These are phyloP conservation scores for Forsythia viridissima DNA, from an alignment of 257 asterid genomes.

Conservation along the genomic window DNA sequence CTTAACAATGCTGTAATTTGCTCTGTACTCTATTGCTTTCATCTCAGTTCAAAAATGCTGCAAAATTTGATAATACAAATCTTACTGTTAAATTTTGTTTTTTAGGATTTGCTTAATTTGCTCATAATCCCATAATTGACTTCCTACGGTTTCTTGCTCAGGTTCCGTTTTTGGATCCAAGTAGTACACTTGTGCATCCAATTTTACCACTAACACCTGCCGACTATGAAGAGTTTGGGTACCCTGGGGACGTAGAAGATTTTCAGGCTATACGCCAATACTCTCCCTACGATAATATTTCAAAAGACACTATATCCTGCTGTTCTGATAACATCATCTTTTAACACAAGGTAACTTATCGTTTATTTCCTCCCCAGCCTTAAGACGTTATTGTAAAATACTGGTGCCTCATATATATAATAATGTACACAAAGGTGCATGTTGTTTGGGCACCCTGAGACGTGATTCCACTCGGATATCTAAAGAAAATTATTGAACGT, in stretches of 20 bases:
- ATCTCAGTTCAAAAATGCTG: conserved; percentile 14
- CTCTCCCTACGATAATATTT: conserved; percentile 89
- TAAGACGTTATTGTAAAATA: too few species aligned
- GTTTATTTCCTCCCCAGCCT: not conserved
- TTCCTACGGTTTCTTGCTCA: conserved; percentile 23
- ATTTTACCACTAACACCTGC: conserved; percentile 70
- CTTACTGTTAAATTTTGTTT: not conserved
- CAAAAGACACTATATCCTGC: conserved; percentile 67
- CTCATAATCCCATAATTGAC: not conserved
- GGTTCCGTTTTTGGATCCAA: conserved; percentile 94
- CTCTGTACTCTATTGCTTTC: not conserved
- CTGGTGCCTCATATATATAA: too few species aligned
- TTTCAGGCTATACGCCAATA: conserved; percentile 80
- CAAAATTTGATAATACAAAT: not conserved
- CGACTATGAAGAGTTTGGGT: conserved; percentile 95
- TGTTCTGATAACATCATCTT: conserved; percentile 70
- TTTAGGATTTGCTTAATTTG: not conserved
- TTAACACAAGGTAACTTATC: conserved; percentile 62
- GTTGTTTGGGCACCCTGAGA: not conserved
- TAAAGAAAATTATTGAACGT: not conserved
- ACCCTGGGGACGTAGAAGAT: conserved; percentile 83
- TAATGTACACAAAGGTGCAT: too few species aligned
- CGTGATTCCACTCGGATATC: not conserved
- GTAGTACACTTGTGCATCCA: conserved; percentile 76
- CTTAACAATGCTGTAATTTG: too few species aligned